Evolutionary conservation across 108 stramenopile genomes (phyloP), one percentile per base, ranked within the genome.

Genomic region (Chaetoceros muelleri): DNA sequence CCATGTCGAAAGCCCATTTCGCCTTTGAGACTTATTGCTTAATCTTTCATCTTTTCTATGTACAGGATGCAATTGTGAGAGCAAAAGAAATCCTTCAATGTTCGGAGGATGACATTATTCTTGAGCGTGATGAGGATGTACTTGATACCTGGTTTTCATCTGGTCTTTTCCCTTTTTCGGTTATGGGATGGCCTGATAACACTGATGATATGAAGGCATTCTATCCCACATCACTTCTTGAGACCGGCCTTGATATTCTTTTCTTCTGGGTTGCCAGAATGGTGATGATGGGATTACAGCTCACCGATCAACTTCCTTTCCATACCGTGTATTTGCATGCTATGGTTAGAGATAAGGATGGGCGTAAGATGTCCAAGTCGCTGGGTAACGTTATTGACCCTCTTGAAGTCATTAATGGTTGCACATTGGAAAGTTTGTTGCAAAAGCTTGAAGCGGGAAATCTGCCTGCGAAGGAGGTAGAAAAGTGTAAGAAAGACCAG

Each of bases 221-320:
- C 62, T 99, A 93, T 65, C 98, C 98, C 18, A 96, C 93, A n/a
- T 87, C 88, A n/a, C 76, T 99, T 31, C 90, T 99, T 24, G 98
- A 99, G 70, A 99, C 98, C 24, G 98, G 98, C 8, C 76, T 84
- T 57, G 98, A 99, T 70, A 99, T 99, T 78, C 81, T 99, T 45
- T 99, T 99, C 84, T 99, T 99, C 75, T 99, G 98, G 98, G 98
- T 99, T 30, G 98, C 98, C 25, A 79, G 98, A 63, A 99, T 99
- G 98, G 98, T 99, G 30, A 98, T 99, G 97, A 96, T 99, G 95
- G 94, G 97, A 40, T 82, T 99, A 70, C 90, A 99, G 72, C 75
- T 99, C 56, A 97, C 93, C 23, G 90, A 94, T 60, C 72, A 65
- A 46, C 90, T 98, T 22, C 97, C 97, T 27, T 98, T 98, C 78